A percentile compares a stretch with the other conserved stretches of the same genome.
Conservation (phyloP, 169 alveolate genomes). For the Cryptosporidium tyzzeri region DNA sequence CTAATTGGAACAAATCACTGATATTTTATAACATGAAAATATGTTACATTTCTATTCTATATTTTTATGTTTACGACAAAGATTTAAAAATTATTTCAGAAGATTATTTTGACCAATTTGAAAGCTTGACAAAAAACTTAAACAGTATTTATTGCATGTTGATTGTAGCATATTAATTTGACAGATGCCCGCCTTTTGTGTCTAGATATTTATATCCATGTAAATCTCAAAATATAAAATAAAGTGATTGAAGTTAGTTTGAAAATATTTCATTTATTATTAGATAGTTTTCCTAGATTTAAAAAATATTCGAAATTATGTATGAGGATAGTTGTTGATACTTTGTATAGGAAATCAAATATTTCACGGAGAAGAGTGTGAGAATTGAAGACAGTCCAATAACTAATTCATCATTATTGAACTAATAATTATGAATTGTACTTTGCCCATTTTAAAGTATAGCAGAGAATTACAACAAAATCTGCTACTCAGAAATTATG, state of each 20-base stretch:
- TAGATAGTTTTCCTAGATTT: background rate
- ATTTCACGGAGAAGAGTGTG: background rate
- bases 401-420: background rate
- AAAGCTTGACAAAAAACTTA: background rate
- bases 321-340: background rate
- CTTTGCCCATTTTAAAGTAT: conserved; percentile 31
- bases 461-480: conserved; percentile 21
- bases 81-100: no score
- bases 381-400: background rate
- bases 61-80: no score
- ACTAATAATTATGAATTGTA: conserved; percentile 18
- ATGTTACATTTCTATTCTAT: no score
- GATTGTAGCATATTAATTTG: background rate
- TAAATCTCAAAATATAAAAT: conserved; percentile 15
- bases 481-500: conserved; percentile 27
- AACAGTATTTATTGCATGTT: background rate
- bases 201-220: conserved; percentile 38
- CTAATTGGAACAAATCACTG: background rate
- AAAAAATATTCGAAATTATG: background rate
- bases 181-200: conserved; percentile 52
- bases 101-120: no score
- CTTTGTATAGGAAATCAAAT: background rate
- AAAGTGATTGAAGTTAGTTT: background rate
- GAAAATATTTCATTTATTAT: background rate
- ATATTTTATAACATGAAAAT: no score